Evolutionary conservation across 768 basidiomycete species (phyloP), one percentile per base, ranked within the genome.

Genomic region (Kwoniella dejecticola): DNA sequence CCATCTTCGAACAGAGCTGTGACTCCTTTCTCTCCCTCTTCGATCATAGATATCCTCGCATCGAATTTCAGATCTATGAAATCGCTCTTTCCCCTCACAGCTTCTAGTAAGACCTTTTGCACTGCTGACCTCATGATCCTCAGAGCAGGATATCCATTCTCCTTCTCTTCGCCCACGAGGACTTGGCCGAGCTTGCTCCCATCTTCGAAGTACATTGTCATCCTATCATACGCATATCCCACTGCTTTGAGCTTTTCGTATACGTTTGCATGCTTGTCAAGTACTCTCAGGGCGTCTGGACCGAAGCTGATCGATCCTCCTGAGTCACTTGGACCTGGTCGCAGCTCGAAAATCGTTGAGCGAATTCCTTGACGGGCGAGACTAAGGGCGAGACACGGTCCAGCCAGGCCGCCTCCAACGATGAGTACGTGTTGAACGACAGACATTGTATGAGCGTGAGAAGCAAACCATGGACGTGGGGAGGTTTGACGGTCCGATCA

Each of bases 311-410:
- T 67, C 26, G 62, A 63, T 2, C 66, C 69, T 2, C 70, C 70
- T 26, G 49, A 45, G 6, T 67, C 65, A 23, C 52, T 41, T 5
- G 27, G 49, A 13, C 41, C 41, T 0, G 10, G 4, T 2, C 69
- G 69, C 11, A 67, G 27, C 52, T 72, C 71, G 45, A 68, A 62
- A 33, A 72, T 50, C 23, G 71, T 72, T 12, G 65, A 64, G 1
- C 57, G 40, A 17, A 72, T 67, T 6, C 36, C 31, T 15, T 29
- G 63, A 8, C 48, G 42, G 4, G 69, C 68, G 4, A 72, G 57
- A 26, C 59, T 19, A 3, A 70, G 31, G 10, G 71, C 68, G 15
- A 71, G 55, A 42, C 52, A 54, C 13, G 64, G 64, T 8, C 64
- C 64, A n/a, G 31, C 60, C 4, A 66, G 42, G 12, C 64, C 60